These are phyloP conservation scores for Didymella keratinophila DNA, from an alignment of 2,329 filamentous ascomycete genomes.

Conservation along the genomic window DNA sequence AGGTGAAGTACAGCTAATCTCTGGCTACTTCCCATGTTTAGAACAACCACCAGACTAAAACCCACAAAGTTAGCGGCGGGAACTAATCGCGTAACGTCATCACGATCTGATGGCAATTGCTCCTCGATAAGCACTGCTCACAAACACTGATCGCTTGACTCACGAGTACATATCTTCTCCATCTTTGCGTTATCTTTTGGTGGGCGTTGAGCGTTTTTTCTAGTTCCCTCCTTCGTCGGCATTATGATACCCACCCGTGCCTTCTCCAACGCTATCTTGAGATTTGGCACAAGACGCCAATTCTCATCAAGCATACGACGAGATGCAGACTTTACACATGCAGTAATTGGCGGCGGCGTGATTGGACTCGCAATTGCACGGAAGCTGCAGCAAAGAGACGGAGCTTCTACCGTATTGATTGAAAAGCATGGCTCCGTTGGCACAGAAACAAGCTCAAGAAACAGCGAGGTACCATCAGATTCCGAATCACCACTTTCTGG, in stretches of 20 bases:
- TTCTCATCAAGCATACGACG: constrained; percentile 42
- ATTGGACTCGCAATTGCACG: constrained; percentile 83
- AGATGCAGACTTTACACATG: constrained; percentile 69
- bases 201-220: neutral
- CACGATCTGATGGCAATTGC: neutral
- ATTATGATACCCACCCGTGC: constrained; percentile 27
- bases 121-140: constrained; percentile 9
- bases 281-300: constrained; percentile 4
- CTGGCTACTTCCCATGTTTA: too few relatives aligned
- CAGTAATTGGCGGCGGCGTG: constrained; percentile 73
- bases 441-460: constrained; percentile 87
- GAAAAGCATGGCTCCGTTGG: constrained; percentile 80
- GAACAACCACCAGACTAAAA: too few relatives aligned
- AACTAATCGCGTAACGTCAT: constrained; percentile 21
- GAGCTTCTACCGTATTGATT: constrained; percentile 75
- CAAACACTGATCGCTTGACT: neutral
- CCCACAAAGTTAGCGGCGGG: constrained; percentile 14
- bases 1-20: too few relatives aligned
- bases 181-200: neutral
- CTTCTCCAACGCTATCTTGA: constrained; percentile 8
- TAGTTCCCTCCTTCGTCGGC: neutral
- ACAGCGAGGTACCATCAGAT: constrained; percentile 71
- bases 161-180: neutral
- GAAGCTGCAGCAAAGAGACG: constrained; percentile 68
- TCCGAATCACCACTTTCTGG: neutral